These are phyloP conservation scores for Hondaea fermentalgiana DNA, from an alignment of 108 stramenopile species.

Conservation along the genomic window DNA sequence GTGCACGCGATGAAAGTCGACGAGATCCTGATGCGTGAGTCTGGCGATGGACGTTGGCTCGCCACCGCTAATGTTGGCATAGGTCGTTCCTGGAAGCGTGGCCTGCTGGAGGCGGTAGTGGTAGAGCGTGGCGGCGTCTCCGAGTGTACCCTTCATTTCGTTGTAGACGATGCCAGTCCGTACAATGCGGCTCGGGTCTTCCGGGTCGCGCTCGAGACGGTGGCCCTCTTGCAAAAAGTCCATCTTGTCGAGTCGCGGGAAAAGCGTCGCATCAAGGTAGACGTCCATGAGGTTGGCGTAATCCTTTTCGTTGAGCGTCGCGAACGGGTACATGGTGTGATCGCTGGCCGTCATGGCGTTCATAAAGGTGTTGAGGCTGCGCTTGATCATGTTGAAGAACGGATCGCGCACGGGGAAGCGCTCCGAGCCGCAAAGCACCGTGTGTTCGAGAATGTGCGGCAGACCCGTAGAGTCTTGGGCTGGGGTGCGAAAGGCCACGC, in stretches of 20 bases:
- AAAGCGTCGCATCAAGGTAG: constrained; percentile 90
- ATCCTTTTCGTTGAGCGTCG: constrained; percentile 88
- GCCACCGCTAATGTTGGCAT: constrained; percentile 87
- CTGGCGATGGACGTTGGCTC: constrained; percentile 88
- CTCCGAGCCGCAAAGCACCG: constrained; percentile 86
- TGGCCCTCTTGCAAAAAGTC: constrained; percentile 93
- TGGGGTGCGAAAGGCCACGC: constrained; percentile 95
- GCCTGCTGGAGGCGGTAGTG: constrained; percentile 75
- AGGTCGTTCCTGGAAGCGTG: constrained; percentile 88
- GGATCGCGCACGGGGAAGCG: constrained; percentile 96
- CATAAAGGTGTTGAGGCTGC: constrained; percentile 86
- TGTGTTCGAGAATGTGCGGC: constrained; percentile 97
- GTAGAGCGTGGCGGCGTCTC: constrained; percentile 74
- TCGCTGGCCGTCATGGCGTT: constrained; percentile 99
- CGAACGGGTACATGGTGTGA: constrained; percentile 93
- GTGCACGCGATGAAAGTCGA: constrained; percentile 74
- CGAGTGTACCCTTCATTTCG: constrained; percentile 99
- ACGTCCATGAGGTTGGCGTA: constrained; percentile 98
- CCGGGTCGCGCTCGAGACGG: constrained; percentile 74
- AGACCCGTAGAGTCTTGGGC: constrained; percentile 89
- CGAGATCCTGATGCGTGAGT: constrained; percentile 84
- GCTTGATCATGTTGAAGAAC: constrained; percentile 90
- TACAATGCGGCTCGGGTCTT: constrained; percentile 49
- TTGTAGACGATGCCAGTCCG: constrained; percentile 88
- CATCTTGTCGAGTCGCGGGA: constrained; percentile 79